These are phyloP conservation scores for Pholiota molesta DNA, from an alignment of 768 basidiomycete genomes.

Conservation along the genomic window DNA sequence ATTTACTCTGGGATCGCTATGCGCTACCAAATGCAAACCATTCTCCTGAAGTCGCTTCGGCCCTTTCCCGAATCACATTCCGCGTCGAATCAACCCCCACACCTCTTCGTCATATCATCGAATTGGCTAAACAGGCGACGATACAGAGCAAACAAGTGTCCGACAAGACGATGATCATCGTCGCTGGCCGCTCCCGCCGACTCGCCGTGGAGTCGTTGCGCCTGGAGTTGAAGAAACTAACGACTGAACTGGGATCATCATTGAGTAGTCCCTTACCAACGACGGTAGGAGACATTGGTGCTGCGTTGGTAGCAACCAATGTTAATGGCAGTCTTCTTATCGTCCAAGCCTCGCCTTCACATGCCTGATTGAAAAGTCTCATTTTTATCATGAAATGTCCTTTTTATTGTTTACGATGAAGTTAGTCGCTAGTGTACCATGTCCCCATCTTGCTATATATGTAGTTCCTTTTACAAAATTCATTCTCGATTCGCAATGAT, in stretches of 20 bases:
- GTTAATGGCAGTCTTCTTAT: conserved; percentile 55
- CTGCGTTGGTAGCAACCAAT: conserved; percentile 62
- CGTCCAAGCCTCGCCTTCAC: conserved; percentile 41
- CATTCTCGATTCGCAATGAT: too few relatives aligned
- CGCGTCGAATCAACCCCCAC: conserved; percentile 44
- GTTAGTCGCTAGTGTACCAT: neutral
- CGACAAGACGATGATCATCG: conserved; percentile 57
- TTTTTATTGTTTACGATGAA: neutral
- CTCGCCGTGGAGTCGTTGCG: conserved; percentile 63
- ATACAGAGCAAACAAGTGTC: conserved; percentile 25
- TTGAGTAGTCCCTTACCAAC: conserved; percentile 63
- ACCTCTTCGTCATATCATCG: conserved; percentile 61
- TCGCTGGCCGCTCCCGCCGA: conserved; percentile 75
- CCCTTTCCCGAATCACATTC: conserved; percentile 73
- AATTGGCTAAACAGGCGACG: conserved; percentile 40
- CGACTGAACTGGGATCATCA: conserved; percentile 40
- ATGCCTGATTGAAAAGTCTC: neutral
- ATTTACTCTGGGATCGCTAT: conserved; percentile 73
- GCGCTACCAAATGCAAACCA: conserved; percentile 35
- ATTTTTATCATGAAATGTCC: neutral
- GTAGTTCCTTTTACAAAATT: neutral
- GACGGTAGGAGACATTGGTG: conserved; percentile 77
- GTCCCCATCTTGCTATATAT: neutral
- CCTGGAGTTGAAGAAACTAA: conserved; percentile 58
- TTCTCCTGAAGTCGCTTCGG: conserved; percentile 32